Conservation (phyloP, 768 basidiomycete species). For the Trametes punicea region DNA sequence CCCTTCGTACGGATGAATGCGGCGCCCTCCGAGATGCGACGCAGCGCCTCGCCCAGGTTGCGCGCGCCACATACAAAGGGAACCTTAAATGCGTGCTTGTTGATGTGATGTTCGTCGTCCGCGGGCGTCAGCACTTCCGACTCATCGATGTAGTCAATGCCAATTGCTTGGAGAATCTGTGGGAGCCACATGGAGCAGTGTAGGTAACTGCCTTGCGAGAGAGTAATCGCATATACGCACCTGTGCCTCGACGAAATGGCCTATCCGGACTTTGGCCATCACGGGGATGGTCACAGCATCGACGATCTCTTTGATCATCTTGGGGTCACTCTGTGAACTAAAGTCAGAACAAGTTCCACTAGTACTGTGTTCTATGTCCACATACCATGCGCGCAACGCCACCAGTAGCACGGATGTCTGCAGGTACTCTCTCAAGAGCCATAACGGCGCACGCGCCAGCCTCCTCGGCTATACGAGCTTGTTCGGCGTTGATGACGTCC, state of each 20-base stretch:
- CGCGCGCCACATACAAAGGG: slow-evolving; percentile 97
- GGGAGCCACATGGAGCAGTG: background rate
- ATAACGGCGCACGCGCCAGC: slow-evolving; percentile 98
- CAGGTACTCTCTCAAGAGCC: slow-evolving; percentile 93
- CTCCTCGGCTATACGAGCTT: slow-evolving; percentile 96
- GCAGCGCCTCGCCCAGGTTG: slow-evolving; percentile 92
- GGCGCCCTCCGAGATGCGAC: slow-evolving; percentile 95
- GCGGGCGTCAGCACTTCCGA: slow-evolving; percentile 94
- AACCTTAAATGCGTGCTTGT: slow-evolving; percentile 92
- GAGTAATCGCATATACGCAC: slow-evolving; percentile 35
- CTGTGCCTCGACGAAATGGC: slow-evolving; percentile 97
- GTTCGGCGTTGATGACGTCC: slow-evolving; percentile 85
- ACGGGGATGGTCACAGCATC: slow-evolving; percentile 95
- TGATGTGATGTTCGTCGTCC: slow-evolving; percentile 94
- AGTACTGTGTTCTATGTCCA: background rate
- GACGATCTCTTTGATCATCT: slow-evolving; percentile 95
- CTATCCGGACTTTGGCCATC: slow-evolving; percentile 95
- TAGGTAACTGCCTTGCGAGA: background rate
- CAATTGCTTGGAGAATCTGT: slow-evolving; percentile 89
- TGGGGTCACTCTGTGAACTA: slow-evolving; percentile 72
- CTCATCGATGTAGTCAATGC: slow-evolving; percentile 96
- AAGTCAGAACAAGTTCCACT: background rate
- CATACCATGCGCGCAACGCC: slow-evolving; percentile 95
- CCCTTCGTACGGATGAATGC: slow-evolving; percentile 99
- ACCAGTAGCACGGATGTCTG: slow-evolving; percentile 87